Conservation (phyloP, 164 flowering plant species). For the Vitis labrusca region DNA sequence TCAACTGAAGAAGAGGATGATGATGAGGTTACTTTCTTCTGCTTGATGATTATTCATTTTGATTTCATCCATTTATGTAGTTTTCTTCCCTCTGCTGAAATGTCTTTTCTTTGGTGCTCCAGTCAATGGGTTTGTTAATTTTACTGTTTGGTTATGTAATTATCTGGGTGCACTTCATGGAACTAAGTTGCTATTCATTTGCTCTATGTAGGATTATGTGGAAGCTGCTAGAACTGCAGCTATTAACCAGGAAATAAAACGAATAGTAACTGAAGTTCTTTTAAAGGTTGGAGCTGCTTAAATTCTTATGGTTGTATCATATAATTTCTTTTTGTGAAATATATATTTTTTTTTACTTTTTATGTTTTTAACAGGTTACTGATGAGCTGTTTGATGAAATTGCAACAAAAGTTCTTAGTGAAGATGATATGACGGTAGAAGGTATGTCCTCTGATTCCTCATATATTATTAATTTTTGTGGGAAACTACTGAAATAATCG, state of each 20-base stretch:
- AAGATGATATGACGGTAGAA: constrained; percentile 55
- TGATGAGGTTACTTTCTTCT: constrained; percentile 54
- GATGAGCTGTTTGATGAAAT: constrained; percentile 98
- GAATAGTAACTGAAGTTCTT: constrained; percentile 89
- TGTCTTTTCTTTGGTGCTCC: background rate
- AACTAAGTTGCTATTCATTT: constrained; percentile 3
- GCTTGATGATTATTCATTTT: background rate
- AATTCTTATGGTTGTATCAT: background rate
- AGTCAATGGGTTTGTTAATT: background rate
- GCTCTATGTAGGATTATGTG: constrained; percentile 62
- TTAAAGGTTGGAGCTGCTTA: constrained; percentile 58
- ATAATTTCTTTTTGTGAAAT: background rate
- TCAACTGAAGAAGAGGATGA: constrained; percentile 87
- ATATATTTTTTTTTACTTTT: constrained; percentile 9
- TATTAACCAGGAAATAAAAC: constrained; percentile 90
- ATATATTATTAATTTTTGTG: background rate
- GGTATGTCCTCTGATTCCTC: constrained; percentile 34
- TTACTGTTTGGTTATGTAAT: background rate
- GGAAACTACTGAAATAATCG: background rate
- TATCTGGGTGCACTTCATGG: background rate
- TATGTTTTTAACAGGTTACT: constrained; percentile 64
- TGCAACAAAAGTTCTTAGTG: constrained; percentile 82
- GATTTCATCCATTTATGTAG: background rate
- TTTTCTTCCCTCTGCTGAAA: background rate
- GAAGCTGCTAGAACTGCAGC: constrained; percentile 86